Conservation (phyloP, 202 grass and related monocot species). For the Saccharum hybrid region DNA sequence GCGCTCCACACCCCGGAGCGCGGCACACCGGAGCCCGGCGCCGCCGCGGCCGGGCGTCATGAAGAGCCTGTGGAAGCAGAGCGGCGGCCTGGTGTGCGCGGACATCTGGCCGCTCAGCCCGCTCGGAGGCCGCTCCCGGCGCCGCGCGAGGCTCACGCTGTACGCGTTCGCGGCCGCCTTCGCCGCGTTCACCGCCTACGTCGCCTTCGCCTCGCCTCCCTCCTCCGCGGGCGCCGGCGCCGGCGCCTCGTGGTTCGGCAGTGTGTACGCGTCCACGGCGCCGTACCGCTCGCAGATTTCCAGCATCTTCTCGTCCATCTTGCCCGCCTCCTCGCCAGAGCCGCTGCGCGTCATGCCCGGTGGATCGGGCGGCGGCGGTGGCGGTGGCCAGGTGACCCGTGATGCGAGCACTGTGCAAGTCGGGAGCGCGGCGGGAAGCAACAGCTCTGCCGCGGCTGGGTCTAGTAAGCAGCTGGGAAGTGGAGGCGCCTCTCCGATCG, state of each 20-base stretch:
- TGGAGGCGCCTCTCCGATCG: constrained; percentile 40
- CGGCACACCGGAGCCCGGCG: not conserved
- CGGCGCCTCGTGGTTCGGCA: constrained; percentile 66
- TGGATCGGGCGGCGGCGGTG: constrained; percentile 18
- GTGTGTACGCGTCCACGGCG: constrained; percentile 68
- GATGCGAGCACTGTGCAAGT: not conserved
- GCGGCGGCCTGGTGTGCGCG: constrained; percentile 50
- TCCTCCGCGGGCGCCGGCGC: not conserved
- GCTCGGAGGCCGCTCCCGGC: constrained; percentile 37
- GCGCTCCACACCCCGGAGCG: not conserved
- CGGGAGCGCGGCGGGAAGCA: constrained; percentile 27
- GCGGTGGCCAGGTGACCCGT: constrained; percentile 30
- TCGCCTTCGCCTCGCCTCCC: constrained; percentile 51
- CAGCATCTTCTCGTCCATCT: constrained; percentile 63
- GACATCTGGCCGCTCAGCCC: constrained; percentile 19
- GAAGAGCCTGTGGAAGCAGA: constrained; percentile 62
- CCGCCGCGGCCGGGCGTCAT: constrained; percentile 31
- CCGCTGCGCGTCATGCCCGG: not conserved
- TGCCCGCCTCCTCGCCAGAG: constrained; percentile 53
- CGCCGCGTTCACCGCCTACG: constrained; percentile 68
- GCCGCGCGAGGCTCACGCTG: constrained; percentile 64
- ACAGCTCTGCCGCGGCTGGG: not conserved
- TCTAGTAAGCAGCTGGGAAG: constrained; percentile 32
- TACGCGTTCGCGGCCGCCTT: constrained; percentile 66
- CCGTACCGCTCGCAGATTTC: constrained; percentile 85